These are phyloP conservation scores for Mollisia scopiformis DNA, from an alignment of 2,329 filamentous ascomycete genomes.

Conservation along the genomic window DNA sequence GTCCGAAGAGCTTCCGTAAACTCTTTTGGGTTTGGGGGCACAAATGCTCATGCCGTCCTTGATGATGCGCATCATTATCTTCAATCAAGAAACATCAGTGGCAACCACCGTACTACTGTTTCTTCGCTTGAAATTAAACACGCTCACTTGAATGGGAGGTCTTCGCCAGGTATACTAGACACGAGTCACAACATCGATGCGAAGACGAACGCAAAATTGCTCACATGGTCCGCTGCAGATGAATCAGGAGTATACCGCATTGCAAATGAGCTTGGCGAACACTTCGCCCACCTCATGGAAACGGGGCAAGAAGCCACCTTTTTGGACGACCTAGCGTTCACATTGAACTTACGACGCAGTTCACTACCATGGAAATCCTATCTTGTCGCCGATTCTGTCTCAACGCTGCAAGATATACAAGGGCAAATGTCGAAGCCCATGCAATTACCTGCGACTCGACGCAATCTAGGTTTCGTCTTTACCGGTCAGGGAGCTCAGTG, in stretches of 20 bases:
- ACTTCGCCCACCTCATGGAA: no score
- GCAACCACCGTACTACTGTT: neutral
- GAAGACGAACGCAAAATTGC: no score
- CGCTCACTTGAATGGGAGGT: no score
- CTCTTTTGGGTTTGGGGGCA: slow-evolving; percentile 32
- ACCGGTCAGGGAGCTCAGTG: slow-evolving; percentile 36
- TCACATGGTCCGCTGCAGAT: neutral
- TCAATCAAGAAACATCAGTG: neutral
- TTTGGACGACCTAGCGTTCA: slow-evolving; percentile 2
- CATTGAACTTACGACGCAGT: neutral
- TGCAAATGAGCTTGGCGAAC: no score
- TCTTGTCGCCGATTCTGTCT: neutral
- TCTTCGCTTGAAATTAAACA: no score
- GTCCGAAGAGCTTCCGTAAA: slow-evolving; percentile 27
- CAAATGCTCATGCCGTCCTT: slow-evolving; percentile 25
- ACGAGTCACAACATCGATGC: no score
- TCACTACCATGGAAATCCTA: slow-evolving; percentile 7
- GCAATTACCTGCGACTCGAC: neutral
- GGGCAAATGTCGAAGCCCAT: neutral
- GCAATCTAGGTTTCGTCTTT: slow-evolving; percentile 24
- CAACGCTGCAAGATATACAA: neutral
- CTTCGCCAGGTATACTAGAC: no score
- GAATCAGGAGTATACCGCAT: no score
- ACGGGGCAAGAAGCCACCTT: neutral
- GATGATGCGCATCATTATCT: slow-evolving; percentile 31